Base-by-base conservation (phyloP, 257 asterid species). In the Asclepias syriaca region DNA sequence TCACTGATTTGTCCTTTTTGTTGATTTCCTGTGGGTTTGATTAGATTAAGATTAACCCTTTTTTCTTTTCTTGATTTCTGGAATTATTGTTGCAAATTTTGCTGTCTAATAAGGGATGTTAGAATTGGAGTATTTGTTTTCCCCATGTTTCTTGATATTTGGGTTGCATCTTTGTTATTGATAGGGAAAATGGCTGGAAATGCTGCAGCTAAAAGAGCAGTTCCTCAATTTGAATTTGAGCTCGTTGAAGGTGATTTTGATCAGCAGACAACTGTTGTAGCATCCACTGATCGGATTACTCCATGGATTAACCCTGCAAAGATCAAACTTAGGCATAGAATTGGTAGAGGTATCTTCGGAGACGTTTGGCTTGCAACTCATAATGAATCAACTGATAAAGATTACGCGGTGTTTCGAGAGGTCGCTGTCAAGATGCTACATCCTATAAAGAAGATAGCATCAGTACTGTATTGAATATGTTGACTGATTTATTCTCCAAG, bases 331-430 rank as follows among this genome's bases (percentile, higher is more conserved):
- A 80, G 90, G 76, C 97, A 90, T 72, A 83, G 94, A 73, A 87
- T 93, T 32, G 96, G 97, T 65, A 82, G 90, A 82, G 98, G 98
- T 57, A 81, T 84, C 2, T 87, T 93, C 75, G 98, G 98, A 50
- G 98, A 90, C 59, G 87, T 89, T 74, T 90, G 98, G 98, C 78
- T 93, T 46, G 97, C 96, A 27, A 93, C 96, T 70, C 91, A 77
- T 75, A 90, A 88, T 68, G 83, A 80, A 54, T 46, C 80, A 21
- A 80, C 93, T 4, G 48, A 43, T 43, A 83, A 80, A 53, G 93
- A 89, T 66, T 85, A 83, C 57, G 90, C 86, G 4, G 89, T 85
- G 85, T 85, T 84, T 77, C 93, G 85, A 77, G 97, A 93, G 84
- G 95, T 93, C 73, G 96, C 97, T 78, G 82, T 93, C 54, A 93